Percentiles rank a stretch among this genome's conserved stretches.
phyloP scores from a whole-genome alignment of 2,329 filamentous ascomycete genomes.

The Trichophaea hybrida region DNA sequence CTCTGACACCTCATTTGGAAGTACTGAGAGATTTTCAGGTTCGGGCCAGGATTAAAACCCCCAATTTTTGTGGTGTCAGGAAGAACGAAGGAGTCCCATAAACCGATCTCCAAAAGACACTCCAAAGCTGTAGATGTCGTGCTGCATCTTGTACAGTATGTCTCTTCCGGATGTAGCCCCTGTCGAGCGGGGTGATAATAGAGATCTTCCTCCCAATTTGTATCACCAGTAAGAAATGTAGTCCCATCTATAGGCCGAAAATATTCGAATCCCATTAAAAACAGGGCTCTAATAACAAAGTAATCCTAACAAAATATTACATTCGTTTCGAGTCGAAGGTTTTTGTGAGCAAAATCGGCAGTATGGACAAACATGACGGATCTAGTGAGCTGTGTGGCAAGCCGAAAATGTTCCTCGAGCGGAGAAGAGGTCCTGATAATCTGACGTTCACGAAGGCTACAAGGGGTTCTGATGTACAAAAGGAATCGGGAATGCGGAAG shows the following conservation, averaged over 20 bases:
- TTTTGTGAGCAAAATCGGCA: too few relatives aligned
- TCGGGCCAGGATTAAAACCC: not conserved
- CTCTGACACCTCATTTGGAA: too few relatives aligned
- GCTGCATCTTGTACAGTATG: conserved; percentile 38
- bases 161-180: conserved; percentile 30
- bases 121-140: conserved; percentile 45
- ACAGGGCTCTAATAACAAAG: conserved; percentile 27
- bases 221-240: conserved; percentile 31
- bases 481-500: conserved; percentile 9
- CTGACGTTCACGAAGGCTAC: conserved; percentile 22
- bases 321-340: conserved; percentile 35
- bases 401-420: conserved; percentile 27
- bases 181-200: conserved; percentile 40
- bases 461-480: conserved; percentile 19
- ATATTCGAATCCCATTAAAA: conserved; percentile 36
- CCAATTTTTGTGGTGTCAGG: not conserved
- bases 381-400: conserved; percentile 30
- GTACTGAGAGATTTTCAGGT: conserved; percentile 3
- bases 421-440: conserved; percentile 16
- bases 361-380: conserved; percentile 32
- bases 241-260: conserved; percentile 31
- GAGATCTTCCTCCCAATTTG: conserved; percentile 34
- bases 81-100: conserved; percentile 31
- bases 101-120: conserved; percentile 41
- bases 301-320: conserved; percentile 26